Base-by-base conservation (phyloP, 495 filamentous ascomycete species). In the Penicillium ucsense region DNA sequence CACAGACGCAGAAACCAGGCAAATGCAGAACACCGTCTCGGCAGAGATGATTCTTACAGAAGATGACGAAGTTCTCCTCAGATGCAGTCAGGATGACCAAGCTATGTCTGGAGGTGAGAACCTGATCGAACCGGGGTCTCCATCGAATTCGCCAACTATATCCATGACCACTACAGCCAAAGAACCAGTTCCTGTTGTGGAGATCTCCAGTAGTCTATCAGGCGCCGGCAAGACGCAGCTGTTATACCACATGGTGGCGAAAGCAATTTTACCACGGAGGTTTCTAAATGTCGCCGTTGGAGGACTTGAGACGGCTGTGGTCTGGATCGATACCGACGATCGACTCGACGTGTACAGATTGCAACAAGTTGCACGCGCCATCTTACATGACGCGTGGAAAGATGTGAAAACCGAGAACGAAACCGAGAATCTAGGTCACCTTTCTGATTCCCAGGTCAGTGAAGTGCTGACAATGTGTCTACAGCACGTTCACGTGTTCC, bases 291-390 rank as follows among this genome's bases (percentile, higher is more conserved):
- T 62, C 20, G 20, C 45, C 4, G 42, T 75, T 4, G 47, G 56
- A 33, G 81, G 79, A n/a, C 71, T 76, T 31, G 60, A 65, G 28
- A 75, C 78, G 11, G 73, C 85, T 3, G 74, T 90, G 3, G 73
- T 84, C 4, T 66, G 89, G 31, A 56, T 95, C 28, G 89, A 95
- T 53, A 71, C 81, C 0, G 82, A 87, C 38, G 72, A 73, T 36
- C 75, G 75, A 0, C 89, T 94, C 51, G 77, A 82, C 31, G 69
- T 80, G 8, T 59, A 73, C 9, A 74, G 81, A 8, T 70, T 92
- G 0, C 66, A 56, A 0, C 47, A 59, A 8, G 60, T 81, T 11
- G 59, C 59, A 38, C 41, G 58, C 44, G 59, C 51, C 5, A 54
- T 70, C 20, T 43, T 66, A 3, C 44, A 45, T 10, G 40, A 53